Base-by-base conservation (phyloP, 2,329 filamentous ascomycete species). In the Metarhizium anisopliae region DNA sequence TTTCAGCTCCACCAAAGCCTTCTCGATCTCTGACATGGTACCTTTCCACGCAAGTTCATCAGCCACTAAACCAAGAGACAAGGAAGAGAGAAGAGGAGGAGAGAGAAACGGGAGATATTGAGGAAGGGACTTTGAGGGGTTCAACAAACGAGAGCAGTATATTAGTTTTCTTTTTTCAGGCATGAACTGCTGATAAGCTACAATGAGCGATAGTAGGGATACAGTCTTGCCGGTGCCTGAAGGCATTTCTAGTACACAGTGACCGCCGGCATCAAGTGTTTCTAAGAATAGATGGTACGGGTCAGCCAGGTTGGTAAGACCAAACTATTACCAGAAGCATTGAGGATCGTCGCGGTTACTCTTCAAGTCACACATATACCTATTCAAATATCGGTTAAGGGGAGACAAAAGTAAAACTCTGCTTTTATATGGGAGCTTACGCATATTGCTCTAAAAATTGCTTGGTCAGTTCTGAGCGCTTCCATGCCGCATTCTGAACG, bases 21-120 rank as follows among this genome's bases (percentile, higher is more conserved):
- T 99, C 70, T 99, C 94, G 66, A 99, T 99, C 75, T 99, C 94
- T 42, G 94, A 99, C 92, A 99, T 99, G 56, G 94, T 99, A 75
- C 82, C 82, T 84, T 43, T 11, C 30, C 14, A n/a, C 14, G 32
- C 13, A 30, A 51, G 10, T 47, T 36, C 35, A 54, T 40, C 20
- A 51, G 16, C 20, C 18, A 32, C n/a, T 8, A 14, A 14, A 18
- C 25, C 18, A 13, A 18, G 49, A 5, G 8, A 11, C 11, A 25
- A 43, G 20, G 20, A 25, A 32, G 3, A 42, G 10, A 30, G n/a
- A 16, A 29, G 32, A n/a, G 38, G 10, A 18, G 18, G 14, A 20
- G n/a, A 38, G 43, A 38, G 50, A 14, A 51, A 40, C 6, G n/a
- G 18, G 30, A 10, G 35, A 36, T 8, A 20, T 4, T 7, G 50